Evolutionary conservation across 1,284 basidiomycete genomes (phyloP).

Genomic region (Leccinum holopus): DNA sequence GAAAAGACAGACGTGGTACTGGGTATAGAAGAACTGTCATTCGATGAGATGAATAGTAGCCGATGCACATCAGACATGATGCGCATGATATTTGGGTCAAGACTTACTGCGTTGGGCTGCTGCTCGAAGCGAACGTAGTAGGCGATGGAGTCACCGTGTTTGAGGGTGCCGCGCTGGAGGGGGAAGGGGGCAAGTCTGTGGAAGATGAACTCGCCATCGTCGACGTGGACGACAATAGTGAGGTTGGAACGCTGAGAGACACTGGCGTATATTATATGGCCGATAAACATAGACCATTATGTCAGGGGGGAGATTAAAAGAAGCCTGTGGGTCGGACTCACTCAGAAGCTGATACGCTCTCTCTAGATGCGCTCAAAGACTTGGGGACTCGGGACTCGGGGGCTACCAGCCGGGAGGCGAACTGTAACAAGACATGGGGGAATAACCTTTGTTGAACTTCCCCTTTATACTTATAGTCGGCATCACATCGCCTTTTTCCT

Average conservation of each 20-base stretch:
- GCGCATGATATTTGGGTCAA: neutral
- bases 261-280: neutral
- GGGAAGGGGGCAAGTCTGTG: neutral
- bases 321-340: neutral
- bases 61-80: neutral
- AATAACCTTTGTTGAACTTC: neutral
- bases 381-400: neutral
- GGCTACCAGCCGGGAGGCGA: neutral
- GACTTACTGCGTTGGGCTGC: conserved; percentile 6
- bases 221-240: neutral
- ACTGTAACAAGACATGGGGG: neutral
- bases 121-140: neutral
- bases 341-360: neutral
- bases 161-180: neutral
- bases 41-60: neutral
- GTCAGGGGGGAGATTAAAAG: no score
- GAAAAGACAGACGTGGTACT: neutral
- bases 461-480: neutral
- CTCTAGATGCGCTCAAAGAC: neutral
- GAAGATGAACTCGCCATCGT: conserved; percentile 2
- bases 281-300: neutral
- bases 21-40: neutral
- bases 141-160: neutral
- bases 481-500: neutral
- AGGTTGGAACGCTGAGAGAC: neutral